Base-by-base conservation (phyloP, 805 yeast species). In the Starmerella apicola region DNA sequence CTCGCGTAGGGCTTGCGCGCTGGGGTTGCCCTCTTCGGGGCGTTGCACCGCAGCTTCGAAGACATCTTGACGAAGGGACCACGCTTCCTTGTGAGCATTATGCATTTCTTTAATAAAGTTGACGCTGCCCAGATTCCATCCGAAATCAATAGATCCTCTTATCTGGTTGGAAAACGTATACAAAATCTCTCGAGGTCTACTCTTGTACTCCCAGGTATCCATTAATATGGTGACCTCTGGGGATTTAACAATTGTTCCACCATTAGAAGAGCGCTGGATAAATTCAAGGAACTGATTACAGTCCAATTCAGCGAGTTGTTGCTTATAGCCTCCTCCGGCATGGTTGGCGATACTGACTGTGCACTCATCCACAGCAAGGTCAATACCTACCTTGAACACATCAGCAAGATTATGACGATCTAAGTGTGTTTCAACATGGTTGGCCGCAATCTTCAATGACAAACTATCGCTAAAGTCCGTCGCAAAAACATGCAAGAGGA, bases 81-180 rank as follows among this genome's bases (percentile, higher is more conserved):
- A 38, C 1, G 57, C 55, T 2, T 46, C 45, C 20, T 39, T 32
- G 61, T 91, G 95, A 2, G 85, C 72, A 12, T 84, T 71, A 78
- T 86, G 81, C 94, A 91, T 85, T 52, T 84, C 95, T 26, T 94
- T 67, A 25, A 91, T 83, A 48, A 84, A 84, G 52, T 81, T 82
- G 16, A 91, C 77, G 0, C 94, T 78, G 0, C 97, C 96, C 22
- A 91, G 62, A 56, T 91, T 91, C 98, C 98, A 91, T 36, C 83
- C 71, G 1, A 91, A 76, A 44, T 84, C 94, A 29, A 91, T 91
- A 13, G 83, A 75, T 21, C 95, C 96, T 7, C 83, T 94, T 63
- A 91, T 84, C 2, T 76, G 65, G 36, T 91, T 76, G 34, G 67
- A 68, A 57, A 72, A 91, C 1, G 68, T 63, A 53, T 78, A 84